Percentiles rank a stretch among this genome's conserved stretches.
Conservation (phyloP, 306 rosid species). For the Inga leiocalycina region DNA sequence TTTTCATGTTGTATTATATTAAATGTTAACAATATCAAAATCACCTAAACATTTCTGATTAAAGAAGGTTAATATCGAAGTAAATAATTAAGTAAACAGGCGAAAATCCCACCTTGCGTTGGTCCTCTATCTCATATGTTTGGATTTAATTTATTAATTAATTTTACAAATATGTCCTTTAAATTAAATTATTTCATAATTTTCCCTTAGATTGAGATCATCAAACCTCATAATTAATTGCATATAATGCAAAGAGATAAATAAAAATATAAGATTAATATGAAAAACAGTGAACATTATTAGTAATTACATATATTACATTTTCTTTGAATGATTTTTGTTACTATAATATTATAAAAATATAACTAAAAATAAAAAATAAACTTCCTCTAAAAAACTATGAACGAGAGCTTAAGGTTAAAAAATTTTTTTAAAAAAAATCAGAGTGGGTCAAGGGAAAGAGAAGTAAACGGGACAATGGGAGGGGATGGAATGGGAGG, state of each 20-base stretch:
- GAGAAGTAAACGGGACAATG: constrained; percentile 75
- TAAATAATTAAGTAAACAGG: not conserved
- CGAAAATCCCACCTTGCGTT: not conserved
- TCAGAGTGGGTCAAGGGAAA: not conserved
- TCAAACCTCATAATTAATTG: not conserved
- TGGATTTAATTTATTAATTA: not conserved
- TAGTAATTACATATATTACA: not conserved
- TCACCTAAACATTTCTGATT: not conserved
- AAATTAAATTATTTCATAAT: not conserved
- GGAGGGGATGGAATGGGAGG: no score
- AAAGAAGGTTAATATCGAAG: not conserved
- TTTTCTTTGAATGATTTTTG: not conserved
- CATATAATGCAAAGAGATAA: not conserved
- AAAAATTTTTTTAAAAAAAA: not conserved
- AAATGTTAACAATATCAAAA: not conserved
- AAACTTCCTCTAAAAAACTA: not conserved
- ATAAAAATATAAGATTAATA: not conserved
- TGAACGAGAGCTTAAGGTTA: no score
- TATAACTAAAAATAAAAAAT: no score
- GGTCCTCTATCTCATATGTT: not conserved
- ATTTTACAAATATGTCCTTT: not conserved
- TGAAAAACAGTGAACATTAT: not conserved
- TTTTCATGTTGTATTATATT: not conserved
- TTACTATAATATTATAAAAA: not conserved
- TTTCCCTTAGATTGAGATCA: not conserved